A percentile compares a stretch with the other conserved stretches of the same genome.
Evolutionary conservation across 345 rosid species (phyloP).

Genomic region (Citrus australasica): DNA sequence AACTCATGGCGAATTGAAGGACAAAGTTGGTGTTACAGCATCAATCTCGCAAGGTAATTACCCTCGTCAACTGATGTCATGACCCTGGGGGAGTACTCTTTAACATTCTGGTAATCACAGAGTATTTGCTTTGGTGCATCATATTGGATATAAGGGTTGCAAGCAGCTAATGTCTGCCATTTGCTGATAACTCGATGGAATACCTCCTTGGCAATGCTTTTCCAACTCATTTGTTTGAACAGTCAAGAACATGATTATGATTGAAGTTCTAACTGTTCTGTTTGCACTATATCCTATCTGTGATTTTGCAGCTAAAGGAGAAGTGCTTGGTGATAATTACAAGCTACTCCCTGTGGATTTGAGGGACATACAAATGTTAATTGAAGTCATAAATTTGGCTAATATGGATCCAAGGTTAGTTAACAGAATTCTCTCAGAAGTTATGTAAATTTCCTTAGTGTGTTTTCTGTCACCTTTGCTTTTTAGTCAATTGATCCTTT

Average conservation of each 20-base stretch:
- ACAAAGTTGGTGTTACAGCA: slow-evolving; percentile 65
- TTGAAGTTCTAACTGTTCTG: neutral
- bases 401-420: slow-evolving; percentile 84
- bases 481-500: neutral
- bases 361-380: slow-evolving; percentile 65
- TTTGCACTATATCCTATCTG: slow-evolving; percentile 5
- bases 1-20: slow-evolving; percentile 57
- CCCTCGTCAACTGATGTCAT: neutral
- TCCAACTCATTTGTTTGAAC: neutral
- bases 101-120: neutral
- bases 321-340: slow-evolving; percentile 82
- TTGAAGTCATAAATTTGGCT: slow-evolving; percentile 66
- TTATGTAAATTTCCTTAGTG: neutral
- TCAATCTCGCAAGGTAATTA: slow-evolving; percentile 69
- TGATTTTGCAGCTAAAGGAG: slow-evolving; percentile 70
- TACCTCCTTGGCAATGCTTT: neutral
- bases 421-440: neutral
- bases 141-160: neutral
- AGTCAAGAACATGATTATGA: neutral
- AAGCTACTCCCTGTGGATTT: slow-evolving; percentile 88
- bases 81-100: neutral
- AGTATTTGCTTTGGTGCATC: neutral
- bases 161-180: neutral
- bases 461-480: neutral
- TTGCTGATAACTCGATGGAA: neutral